Evolutionary conservation across 495 filamentous ascomycete genomes (phyloP), one percentile per base, ranked within the genome.

Genomic region (Penicillium daleae): DNA sequence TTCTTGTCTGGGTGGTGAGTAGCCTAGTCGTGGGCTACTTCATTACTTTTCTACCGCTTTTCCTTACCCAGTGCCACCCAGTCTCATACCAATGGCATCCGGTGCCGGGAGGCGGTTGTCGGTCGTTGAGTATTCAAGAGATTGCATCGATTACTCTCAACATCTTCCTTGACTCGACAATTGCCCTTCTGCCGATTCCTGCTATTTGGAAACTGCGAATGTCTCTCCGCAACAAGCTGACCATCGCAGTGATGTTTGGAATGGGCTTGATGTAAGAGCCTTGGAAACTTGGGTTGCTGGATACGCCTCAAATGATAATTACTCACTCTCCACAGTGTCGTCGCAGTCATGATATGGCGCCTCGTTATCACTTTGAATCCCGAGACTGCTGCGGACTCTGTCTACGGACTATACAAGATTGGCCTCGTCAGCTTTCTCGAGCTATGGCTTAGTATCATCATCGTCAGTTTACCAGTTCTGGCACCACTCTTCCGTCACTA

Each of bases 361-460:
- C 57, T 60, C 3, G 48, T 60, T 19, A 60, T 60, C 21, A 60
- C 57, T 12, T 33, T 60, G 4, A 31, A 60, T 35, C 57, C 57
- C 3, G 12, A n/a, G 0, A 60, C 57, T 1, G 46, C 31, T 2
- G 46, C 31, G 21, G 57, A 60, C 26, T 60, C 53, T 6, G 57
- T 60, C 12, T 60, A 51, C 22, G 57, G 57, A 15, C 48, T 60
- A 5, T 60, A 37, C 22, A 50, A 29, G 32, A 60, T 60, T 6
- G 57, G 57, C 9, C 57, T 60, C 2, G 57, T 60, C 17, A 60
- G 57, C 22, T 60, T 60, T 26, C 35, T 60, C 22, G 57, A 60
- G 19, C 19, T 60, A 29, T 60, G 57, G 57, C 57, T 60, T 48
- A 60, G 57, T 6, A 60, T 60, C 26, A 60, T 60, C 24, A 60